Conservation (phyloP, 352 stramenopile genomes). For the Phytopythium sindhum region DNA sequence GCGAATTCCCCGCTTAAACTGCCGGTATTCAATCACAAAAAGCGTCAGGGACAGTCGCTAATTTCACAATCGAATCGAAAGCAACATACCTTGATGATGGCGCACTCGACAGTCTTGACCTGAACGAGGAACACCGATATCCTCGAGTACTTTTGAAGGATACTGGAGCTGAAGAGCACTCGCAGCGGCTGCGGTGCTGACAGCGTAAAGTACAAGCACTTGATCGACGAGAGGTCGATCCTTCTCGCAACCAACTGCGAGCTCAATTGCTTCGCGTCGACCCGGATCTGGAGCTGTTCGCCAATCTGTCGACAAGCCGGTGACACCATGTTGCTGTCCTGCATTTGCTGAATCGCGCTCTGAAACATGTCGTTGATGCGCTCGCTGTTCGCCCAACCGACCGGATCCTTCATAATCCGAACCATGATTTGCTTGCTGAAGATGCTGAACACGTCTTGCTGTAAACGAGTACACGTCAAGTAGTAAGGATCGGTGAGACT, state of each 20-base stretch:
- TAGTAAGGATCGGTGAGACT: background rate
- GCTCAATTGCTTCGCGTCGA: conserved; percentile 50
- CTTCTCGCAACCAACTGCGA: conserved; percentile 21
- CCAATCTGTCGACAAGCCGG: conserved; percentile 32
- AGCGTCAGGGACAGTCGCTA: conserved; percentile 44
- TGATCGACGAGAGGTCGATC: conserved; percentile 56
- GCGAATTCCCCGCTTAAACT: conserved; percentile 64
- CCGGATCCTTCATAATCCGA: conserved; percentile 46
- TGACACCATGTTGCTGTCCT: conserved; percentile 40
- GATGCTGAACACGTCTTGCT: conserved; percentile 70
- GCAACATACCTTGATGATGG: conserved; percentile 54
- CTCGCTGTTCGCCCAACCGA: conserved; percentile 57
- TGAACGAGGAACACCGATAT: conserved; percentile 56
- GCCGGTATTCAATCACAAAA: conserved; percentile 19
- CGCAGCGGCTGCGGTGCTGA: conserved; percentile 39
- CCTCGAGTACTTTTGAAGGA: conserved; percentile 62
- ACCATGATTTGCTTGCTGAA: conserved; percentile 46
- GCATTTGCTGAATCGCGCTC: conserved; percentile 44
- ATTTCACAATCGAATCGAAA: conserved; percentile 47
- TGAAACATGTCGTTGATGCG: conserved; percentile 52
- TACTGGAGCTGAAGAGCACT: conserved; percentile 54
- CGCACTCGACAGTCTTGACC: conserved; percentile 57
- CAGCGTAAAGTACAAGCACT: conserved; percentile 61
- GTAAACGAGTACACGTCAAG: background rate
- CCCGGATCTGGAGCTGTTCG: conserved; percentile 39